Base-by-base conservation (phyloP, 2,329 filamentous ascomycete genomes). In the Periconia digitata region DNA sequence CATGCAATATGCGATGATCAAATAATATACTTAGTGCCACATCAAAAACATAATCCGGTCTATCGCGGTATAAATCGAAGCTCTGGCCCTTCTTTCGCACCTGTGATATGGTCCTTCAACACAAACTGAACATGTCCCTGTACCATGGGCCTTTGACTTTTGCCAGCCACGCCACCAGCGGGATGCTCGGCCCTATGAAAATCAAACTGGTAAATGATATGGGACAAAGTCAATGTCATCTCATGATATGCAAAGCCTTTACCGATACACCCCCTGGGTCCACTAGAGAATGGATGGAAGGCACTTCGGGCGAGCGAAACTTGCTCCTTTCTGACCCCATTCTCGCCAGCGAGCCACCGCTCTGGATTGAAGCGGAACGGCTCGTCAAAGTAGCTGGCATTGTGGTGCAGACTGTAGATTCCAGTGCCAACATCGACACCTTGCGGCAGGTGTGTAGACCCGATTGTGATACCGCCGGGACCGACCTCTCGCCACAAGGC, bases 201-300 rank as follows among this genome's bases (percentile, higher is more conserved):
- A 35, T 43, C 41, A 29, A 43, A 43, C 16, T 17, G 24, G 18
- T 29, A 43, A 8, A 43, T 17, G 20, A 36, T 15, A 21, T 43
- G 35, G 15, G 41, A 24, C 24, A 43, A 29, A n/a, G 18, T 17
- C 18, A 43, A 17, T 18, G 42, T 38, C 32, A 44, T 17, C 32
- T 44, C 29, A 13, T 23, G 18, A 27, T 16, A 17, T n/a, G 42
- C 42, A 21, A 44, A n/a, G n/a, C 32, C 24, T 22, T 44, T 37
- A 15, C 32, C 42, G 27, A 38, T 22, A 24, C 42, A 44, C 5
- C 32, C 32, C 17, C 42, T 29, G 3, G 32, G 21, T 38, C 42
- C 42, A 21, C 36, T 37, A 44, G 32, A 38, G 17, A 44, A 44
- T 8, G 42, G 42, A 6, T 10, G 17, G 38, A 16, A 44, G 24